These are phyloP conservation scores for Petrea volubilis DNA, from an alignment of 257 asterid genomes.

Conservation along the genomic window DNA sequence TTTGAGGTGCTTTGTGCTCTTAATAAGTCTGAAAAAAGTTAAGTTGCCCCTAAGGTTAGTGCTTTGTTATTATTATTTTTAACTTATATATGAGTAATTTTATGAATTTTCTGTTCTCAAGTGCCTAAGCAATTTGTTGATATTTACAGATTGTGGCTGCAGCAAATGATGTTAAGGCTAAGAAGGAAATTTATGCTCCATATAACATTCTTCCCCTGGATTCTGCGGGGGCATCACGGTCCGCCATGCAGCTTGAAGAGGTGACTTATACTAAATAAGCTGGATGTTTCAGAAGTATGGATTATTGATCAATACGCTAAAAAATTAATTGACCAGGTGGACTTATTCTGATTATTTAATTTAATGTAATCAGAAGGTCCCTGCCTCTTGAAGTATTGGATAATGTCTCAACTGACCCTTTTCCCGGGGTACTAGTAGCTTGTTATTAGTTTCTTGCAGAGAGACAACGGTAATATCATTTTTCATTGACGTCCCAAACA, in stretches of 20 bases:
- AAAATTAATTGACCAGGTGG: no score
- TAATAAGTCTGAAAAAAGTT: conserved; percentile 86
- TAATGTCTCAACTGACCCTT: conserved; percentile 63
- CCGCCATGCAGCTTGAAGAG: conserved; percentile 99
- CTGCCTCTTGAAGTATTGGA: conserved; percentile 86
- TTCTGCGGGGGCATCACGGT: conserved; percentile 90
- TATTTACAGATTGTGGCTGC: conserved; percentile 90
- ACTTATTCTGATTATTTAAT: no score
- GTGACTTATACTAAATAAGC: no score
- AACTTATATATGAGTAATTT: no score
- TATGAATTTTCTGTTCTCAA: not conserved
- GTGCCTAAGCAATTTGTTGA: not conserved
- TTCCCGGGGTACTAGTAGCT: conserved; percentile 68
- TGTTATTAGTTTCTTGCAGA: conserved; percentile 47
- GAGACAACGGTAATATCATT: conserved; percentile 84
- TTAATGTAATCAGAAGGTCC: no score
- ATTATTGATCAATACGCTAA: no score
- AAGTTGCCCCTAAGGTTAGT: conserved; percentile 97
- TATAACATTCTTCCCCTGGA: conserved; percentile 95
- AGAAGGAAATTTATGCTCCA: conserved; percentile 90
- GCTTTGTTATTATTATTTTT: not conserved
- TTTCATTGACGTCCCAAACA: conserved; percentile 91
- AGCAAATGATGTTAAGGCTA: conserved; percentile 95
- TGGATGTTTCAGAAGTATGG: no score
- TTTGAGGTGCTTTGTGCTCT: conserved; percentile 99